Conservation (phyloP, 768 basidiomycete genomes). For the Rhodotorula toruloides region DNA sequence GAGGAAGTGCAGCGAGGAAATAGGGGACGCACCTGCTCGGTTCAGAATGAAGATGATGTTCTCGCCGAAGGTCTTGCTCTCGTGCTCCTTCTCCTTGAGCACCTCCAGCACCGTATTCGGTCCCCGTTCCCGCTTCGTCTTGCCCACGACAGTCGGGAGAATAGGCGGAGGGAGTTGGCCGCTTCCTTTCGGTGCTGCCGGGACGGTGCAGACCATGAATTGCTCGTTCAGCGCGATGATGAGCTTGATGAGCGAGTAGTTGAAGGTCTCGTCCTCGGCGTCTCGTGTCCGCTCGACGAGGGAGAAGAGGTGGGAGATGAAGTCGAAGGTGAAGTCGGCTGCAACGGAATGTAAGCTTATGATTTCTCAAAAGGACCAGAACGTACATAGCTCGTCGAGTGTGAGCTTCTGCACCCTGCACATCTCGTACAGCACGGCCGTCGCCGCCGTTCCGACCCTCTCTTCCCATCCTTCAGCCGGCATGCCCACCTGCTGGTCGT, state of each 20-base stretch:
- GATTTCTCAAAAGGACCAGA: background rate
- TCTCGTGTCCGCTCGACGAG: slow-evolving; percentile 86
- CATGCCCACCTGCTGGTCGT: slow-evolving; percentile 15
- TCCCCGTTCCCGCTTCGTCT: slow-evolving; percentile 33
- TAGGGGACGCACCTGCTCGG: slow-evolving; percentile 65
- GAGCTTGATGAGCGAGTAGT: slow-evolving; percentile 90
- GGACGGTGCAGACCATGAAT: slow-evolving; percentile 69
- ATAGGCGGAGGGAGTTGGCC: slow-evolving; percentile 28
- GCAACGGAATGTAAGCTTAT: background rate
- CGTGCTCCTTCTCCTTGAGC: slow-evolving; percentile 72
- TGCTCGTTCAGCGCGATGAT: slow-evolving; percentile 93
- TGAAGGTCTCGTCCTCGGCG: slow-evolving; percentile 84
- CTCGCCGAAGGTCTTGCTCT: slow-evolving; percentile 92
- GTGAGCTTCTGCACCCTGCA: slow-evolving; percentile 82
- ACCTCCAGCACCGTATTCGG: slow-evolving; percentile 75
- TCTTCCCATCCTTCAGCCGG: slow-evolving; percentile 37
- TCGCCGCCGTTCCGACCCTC: slow-evolving; percentile 37
- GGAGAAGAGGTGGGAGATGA: slow-evolving; percentile 84
- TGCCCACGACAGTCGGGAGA: slow-evolving; percentile 21
- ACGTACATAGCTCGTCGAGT: slow-evolving; percentile 70
- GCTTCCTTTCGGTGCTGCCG: background rate
- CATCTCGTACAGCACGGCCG: slow-evolving; percentile 68
- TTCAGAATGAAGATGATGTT: slow-evolving; percentile 99
- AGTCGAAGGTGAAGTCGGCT: slow-evolving; percentile 75
- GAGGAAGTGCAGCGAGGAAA: background rate